Conservation (phyloP, 2,329 filamentous ascomycete species). For the Aspergillus sp. region DNA sequence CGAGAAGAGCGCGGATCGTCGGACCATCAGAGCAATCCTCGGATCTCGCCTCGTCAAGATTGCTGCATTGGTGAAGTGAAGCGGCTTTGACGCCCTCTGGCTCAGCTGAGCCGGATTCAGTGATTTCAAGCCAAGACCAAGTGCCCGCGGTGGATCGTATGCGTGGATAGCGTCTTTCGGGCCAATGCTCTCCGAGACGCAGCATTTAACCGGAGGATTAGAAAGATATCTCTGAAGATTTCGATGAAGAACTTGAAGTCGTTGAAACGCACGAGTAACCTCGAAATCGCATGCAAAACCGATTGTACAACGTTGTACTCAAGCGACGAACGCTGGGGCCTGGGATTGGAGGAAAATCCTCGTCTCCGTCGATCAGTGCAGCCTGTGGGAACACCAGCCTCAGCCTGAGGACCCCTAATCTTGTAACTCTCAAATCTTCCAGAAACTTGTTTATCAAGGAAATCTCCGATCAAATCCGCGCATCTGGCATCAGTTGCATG, state of each 20-base stretch:
- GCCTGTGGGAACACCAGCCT: background rate
- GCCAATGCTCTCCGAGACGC: background rate
- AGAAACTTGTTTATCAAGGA: background rate
- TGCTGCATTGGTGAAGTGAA: background rate
- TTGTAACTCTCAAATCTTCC: background rate
- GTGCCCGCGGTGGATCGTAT: background rate
- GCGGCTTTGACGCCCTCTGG: background rate
- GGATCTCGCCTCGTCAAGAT: background rate
- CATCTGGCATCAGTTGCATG: constrained; percentile 1
- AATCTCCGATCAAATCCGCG: background rate
- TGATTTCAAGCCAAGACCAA: background rate
- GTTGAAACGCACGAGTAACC: background rate
- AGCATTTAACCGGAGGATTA: background rate
- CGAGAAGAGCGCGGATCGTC: background rate
- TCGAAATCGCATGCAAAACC: background rate
- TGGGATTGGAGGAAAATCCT: constrained; percentile 13
- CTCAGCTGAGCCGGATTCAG: background rate
- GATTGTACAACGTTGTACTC: background rate
- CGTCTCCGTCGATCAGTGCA: constrained; percentile 8
- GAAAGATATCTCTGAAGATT: background rate
- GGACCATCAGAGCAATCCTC: background rate
- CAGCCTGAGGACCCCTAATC: constrained; percentile 3
- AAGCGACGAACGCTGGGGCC: background rate
- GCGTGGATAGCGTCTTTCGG: background rate
- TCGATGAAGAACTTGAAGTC: background rate